Evolutionary conservation across 1,284 basidiomycete species (phyloP).

Genomic region (Anthracocystis panici-leucophaei): DNA sequence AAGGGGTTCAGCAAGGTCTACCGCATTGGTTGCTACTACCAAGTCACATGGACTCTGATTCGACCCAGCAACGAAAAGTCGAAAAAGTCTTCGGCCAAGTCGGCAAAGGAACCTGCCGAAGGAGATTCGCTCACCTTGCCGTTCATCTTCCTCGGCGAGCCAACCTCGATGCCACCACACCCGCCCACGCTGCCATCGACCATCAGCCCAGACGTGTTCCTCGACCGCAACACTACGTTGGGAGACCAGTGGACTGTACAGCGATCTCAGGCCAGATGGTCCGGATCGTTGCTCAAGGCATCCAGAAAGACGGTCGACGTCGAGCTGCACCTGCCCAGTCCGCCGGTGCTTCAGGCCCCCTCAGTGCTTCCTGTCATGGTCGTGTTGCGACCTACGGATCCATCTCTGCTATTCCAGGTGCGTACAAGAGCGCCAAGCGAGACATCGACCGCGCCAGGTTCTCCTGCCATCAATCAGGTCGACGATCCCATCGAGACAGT

Average conservation of each 20-base stretch:
- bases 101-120: slow-evolving; percentile 34
- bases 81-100: slow-evolving; percentile 41
- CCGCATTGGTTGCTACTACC: slow-evolving; percentile 64
- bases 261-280: slow-evolving; percentile 56
- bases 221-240: slow-evolving; percentile 29
- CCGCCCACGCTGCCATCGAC: slow-evolving; percentile 48
- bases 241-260: slow-evolving; percentile 57
- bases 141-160: slow-evolving; percentile 64
- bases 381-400: slow-evolving; percentile 58
- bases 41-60: slow-evolving; percentile 55
- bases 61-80: slow-evolving; percentile 29
- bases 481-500: slow-evolving; percentile 47
- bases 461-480: slow-evolving; percentile 28
- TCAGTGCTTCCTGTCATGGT: slow-evolving; percentile 60
- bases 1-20: slow-evolving; percentile 58
- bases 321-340: slow-evolving; percentile 53
- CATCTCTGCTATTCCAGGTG: slow-evolving; percentile 48
- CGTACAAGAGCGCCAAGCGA: slow-evolving; percentile 40
- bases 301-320: slow-evolving; percentile 53
- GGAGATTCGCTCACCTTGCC: slow-evolving; percentile 56
- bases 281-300: slow-evolving; percentile 54
- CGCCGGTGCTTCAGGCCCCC: slow-evolving; percentile 55
- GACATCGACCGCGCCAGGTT: slow-evolving; percentile 38
- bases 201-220: slow-evolving; percentile 52
- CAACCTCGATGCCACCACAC: slow-evolving; percentile 50